Evolutionary conservation across 1,284 basidiomycete species (phyloP).

Genomic region (Tilletiopsis washingtonensis): DNA sequence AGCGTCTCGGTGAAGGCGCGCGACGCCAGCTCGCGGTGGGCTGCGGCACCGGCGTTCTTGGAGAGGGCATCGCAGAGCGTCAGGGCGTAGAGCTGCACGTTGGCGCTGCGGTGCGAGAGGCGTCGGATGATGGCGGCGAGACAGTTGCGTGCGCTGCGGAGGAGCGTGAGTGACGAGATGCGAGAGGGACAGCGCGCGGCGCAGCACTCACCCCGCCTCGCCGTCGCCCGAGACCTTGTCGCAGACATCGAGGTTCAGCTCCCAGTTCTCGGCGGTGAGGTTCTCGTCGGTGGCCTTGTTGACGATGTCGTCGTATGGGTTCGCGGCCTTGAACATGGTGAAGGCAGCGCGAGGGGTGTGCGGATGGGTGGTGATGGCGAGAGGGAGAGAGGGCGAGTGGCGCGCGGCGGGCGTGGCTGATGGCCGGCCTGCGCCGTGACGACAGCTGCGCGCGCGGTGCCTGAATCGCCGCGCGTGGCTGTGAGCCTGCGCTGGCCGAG

Average conservation of each 20-base stretch:
- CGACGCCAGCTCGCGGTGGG: constrained; percentile 80
- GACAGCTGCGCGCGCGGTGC: too few relatives aligned
- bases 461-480: too few relatives aligned
- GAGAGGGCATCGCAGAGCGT: constrained; percentile 51
- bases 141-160: constrained; percentile 74
- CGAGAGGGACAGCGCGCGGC: background rate
- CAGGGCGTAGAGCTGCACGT: constrained; percentile 92
- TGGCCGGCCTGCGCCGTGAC: too few relatives aligned
- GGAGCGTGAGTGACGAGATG: background rate
- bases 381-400: too few relatives aligned
- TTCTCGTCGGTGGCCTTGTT: constrained; percentile 92
- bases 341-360: too few relatives aligned
- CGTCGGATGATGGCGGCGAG: constrained; percentile 80
- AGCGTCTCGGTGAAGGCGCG: constrained; percentile 82
- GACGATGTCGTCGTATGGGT: constrained; percentile 88
- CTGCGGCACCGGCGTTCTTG: constrained; percentile 76
- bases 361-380: too few relatives aligned
- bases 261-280: constrained; percentile 90
- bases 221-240: constrained; percentile 90
- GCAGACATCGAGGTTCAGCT: constrained; percentile 85
- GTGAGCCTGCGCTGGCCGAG: too few relatives aligned
- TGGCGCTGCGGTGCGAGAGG: constrained; percentile 84
- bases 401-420: too few relatives aligned
- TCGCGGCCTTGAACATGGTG: constrained; percentile 49
- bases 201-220: too few relatives aligned